Base-by-base conservation (phyloP, 2,329 filamentous ascomycete species). In the Fusarium odoratissimum region DNA sequence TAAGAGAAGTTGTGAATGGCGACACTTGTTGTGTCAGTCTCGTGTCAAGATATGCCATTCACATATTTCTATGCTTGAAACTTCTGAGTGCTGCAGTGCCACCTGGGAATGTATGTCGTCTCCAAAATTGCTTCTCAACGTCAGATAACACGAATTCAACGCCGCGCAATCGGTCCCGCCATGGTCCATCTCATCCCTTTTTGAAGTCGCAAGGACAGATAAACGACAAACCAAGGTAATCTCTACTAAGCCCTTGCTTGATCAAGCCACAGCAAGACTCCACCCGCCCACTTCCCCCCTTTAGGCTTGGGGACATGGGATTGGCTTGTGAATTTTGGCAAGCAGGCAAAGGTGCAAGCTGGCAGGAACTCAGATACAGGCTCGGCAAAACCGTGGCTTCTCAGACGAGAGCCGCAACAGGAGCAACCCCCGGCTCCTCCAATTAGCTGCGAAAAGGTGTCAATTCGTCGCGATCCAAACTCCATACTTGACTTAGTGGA, bases 391-490 rank as follows among this genome's bases (percentile, higher is more conserved):
- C 72, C 60, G 66, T 71, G 76, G 76, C 67, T 75, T 45, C 33
- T 62, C 51, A 40, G 42, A 19, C 41, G 41, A 64, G 66, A 64
- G 58, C 65, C 64, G 64, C 64, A 68, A 41, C 42, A 51, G 64
- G 33, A 63, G 46, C 35, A 54, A 45, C 41, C 57, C 61, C 54
- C 40, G 49, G 56, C 41, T 49, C 64, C 51, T 69, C 66, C 64
- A 69, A 69, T 65, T 61, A 52, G 60, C 60, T 69, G 68, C 68
- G 73, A 73, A 79, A 77, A 78, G 75, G 78, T 79, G 78, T 79
- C 76, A 79, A 77, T 78, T 78, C 75, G 69, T 69, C 59, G 72
- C 69, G 61, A 73, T 73, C 61, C 60, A 63, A 69, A 40, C 61
- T 59, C 37, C 48, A 48, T 66, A 37, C 60, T 56, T 21, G 60